phyloP scores from a whole-genome alignment of 148 eudicot genomes.

The Chenopodium suecicum region DNA sequence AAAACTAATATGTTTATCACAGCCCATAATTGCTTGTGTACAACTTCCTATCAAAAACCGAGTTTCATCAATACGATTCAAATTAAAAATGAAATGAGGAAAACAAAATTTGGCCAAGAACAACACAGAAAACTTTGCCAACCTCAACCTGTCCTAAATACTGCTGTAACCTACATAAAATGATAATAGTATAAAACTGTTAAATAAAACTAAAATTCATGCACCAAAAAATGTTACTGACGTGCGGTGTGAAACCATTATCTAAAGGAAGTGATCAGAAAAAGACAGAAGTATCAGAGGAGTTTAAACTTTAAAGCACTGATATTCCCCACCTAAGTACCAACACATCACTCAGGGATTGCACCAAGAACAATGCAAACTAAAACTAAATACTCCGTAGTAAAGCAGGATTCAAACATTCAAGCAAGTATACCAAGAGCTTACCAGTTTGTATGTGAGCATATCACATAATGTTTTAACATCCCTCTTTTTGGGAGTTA shows the following conservation, averaged over 20 bases:
- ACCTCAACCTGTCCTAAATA: not conserved
- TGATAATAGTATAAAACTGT: not conserved
- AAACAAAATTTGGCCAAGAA: not conserved
- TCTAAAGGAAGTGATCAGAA: too few relatives aligned
- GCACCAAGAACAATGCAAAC: not conserved
- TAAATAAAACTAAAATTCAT: not conserved
- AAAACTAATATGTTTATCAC: not conserved
- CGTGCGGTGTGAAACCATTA: not conserved
- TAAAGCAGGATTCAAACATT: not conserved
- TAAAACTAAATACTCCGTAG: not conserved
- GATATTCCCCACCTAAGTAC: too few relatives aligned
- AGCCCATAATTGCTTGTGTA: not conserved
- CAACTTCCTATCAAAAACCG: not conserved
- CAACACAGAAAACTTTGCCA: not conserved
- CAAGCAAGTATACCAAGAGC: not conserved
- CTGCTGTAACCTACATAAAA: not conserved
- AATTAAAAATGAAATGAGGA: too few relatives aligned
- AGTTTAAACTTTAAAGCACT: too few relatives aligned
- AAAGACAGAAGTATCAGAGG: too few relatives aligned
- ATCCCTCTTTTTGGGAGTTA: constrained; percentile 83
- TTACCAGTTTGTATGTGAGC: constrained; percentile 96
- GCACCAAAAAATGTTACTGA: not conserved
- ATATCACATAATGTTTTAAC: constrained; percentile 73
- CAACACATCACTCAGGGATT: not conserved
- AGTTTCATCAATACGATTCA: not conserved